Evolutionary conservation across 345 rosid species (phyloP).

Genomic region (Lepidium didymum): DNA sequence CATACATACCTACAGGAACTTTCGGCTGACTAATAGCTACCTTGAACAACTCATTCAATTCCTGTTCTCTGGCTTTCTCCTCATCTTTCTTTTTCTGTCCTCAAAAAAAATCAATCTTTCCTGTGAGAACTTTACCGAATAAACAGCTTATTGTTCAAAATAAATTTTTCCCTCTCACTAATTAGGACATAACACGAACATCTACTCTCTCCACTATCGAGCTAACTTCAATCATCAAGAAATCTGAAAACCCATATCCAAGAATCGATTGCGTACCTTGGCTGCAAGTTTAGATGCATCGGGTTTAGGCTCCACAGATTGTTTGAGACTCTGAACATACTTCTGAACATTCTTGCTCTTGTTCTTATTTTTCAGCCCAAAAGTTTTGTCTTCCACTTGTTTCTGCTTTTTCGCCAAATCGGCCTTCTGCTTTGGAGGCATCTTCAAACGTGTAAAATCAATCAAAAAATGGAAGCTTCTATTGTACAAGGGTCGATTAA

Average conservation of each 20-base stretch:
- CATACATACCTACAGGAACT: conserved; percentile 63
- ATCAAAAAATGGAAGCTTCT: neutral
- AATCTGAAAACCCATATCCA: neutral
- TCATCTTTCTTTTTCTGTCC: conserved; percentile 96
- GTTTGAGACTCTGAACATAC: conserved; percentile 80
- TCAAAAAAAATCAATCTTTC: neutral
- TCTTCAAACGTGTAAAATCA: conserved; percentile 22
- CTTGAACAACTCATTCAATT: conserved; percentile 88
- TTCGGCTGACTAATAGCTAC: conserved; percentile 92
- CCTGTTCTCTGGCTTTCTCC: conserved; percentile 90
- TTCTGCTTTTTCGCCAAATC: conserved; percentile 94
- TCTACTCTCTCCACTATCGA: conserved; percentile 1
- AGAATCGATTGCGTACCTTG: conserved; percentile 38
- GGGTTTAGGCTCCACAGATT: conserved; percentile 68
- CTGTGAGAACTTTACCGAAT: neutral
- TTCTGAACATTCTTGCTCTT: conserved; percentile 95
- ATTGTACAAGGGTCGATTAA: conserved; percentile 12
- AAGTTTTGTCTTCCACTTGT: conserved; percentile 88
- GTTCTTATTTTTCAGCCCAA: conserved; percentile 89
- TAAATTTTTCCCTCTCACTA: neutral
- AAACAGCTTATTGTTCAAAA: neutral
- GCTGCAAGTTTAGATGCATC: conserved; percentile 61
- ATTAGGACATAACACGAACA: neutral
- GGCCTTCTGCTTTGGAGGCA: conserved; percentile 91
- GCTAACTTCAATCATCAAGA: neutral